Evolutionary conservation across 441 rosid genomes (phyloP).

Genomic region (Kokia cookei): DNA sequence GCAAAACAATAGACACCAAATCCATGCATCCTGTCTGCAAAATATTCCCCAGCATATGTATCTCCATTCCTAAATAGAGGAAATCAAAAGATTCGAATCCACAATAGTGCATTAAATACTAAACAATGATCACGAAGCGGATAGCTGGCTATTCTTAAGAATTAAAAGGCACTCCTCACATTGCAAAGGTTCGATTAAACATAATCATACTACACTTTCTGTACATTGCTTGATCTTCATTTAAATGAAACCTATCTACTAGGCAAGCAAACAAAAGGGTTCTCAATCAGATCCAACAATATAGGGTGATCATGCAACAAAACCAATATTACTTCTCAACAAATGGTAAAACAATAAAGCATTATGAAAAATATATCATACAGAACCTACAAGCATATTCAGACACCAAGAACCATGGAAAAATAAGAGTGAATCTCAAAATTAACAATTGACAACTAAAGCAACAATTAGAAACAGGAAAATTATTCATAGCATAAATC

Average conservation of each 20-base stretch:
- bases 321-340: not conserved
- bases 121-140: not conserved
- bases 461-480: not conserved
- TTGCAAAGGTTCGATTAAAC: not conserved
- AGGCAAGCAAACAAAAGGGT: not conserved
- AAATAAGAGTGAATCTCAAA: not conserved
- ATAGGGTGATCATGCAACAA: not conserved
- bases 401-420: not conserved
- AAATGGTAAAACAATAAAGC: not conserved
- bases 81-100: not conserved
- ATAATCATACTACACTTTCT: not conserved
- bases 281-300: no score
- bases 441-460: not conserved
- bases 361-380: not conserved
- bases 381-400: not conserved
- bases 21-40: constrained; percentile 78
- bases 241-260: not conserved
- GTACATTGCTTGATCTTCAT: not conserved
- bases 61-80: constrained; percentile 64
- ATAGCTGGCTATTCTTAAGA: not conserved
- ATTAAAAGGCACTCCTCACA: not conserved
- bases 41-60: constrained; percentile 83
- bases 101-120: not conserved
- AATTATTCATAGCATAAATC: no score
- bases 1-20: constrained; percentile 61